phyloP scores from a whole-genome alignment of 2,329 filamentous ascomycete genomes.

The Cyanodermella asteris region DNA sequence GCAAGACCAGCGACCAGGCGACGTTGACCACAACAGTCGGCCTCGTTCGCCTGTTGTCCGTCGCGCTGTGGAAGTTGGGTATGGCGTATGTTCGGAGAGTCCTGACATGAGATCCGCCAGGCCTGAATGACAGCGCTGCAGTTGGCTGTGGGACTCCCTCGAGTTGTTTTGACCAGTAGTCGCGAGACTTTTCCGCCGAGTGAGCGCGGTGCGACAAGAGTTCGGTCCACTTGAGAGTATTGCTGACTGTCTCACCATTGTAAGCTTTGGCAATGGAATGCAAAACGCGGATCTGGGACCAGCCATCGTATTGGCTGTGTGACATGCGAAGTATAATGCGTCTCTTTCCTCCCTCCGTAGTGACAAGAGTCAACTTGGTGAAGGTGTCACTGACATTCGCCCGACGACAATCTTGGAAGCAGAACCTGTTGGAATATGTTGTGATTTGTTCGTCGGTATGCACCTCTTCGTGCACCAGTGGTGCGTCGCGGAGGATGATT shows the following conservation, averaged over 20 bases:
- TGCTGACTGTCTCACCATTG: slow-evolving; percentile 5
- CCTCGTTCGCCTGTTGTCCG: slow-evolving; percentile 10
- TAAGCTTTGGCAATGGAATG: slow-evolving; percentile 5
- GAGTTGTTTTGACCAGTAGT: slow-evolving; percentile 8
- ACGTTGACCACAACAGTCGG: slow-evolving; percentile 33
- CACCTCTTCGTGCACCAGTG: no score
- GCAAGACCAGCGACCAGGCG: slow-evolving; percentile 35
- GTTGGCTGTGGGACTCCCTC: no score
- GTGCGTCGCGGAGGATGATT: no score
- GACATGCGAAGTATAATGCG: slow-evolving; percentile 13
- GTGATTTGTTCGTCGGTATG: no score
- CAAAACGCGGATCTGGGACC: slow-evolving; percentile 5
- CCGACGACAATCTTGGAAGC: no score
- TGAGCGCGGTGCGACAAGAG: neutral
- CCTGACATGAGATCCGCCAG: slow-evolving; percentile 5
- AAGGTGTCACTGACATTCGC: no score
- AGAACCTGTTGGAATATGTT: no score
- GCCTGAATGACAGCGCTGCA: no score
- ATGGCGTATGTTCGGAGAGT: slow-evolving; percentile 3
- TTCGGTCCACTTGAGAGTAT: slow-evolving; percentile 4
- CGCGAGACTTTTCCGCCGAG: no score
- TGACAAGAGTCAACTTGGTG: no score
- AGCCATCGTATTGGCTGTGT: slow-evolving; percentile 14
- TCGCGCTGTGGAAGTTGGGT: slow-evolving; percentile 13
- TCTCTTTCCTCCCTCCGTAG: no score